A percentile compares a stretch with the other conserved stretches of the same genome.
Conservation (phyloP, 192 early-diverging fungal genomes). For the Geranomyces variabilis region DNA sequence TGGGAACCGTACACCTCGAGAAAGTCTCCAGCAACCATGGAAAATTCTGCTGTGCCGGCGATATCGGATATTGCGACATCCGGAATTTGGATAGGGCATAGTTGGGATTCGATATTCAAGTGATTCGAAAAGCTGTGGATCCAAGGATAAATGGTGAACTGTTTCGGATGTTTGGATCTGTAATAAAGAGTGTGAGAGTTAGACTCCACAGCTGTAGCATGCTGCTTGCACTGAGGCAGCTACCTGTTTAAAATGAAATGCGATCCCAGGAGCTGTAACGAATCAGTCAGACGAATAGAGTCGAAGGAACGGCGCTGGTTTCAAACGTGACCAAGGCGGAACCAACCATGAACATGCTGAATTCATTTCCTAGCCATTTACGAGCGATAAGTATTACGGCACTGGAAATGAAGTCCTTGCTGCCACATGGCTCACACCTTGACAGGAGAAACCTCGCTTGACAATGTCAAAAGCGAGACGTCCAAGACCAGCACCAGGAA, state of each 20-base stretch:
- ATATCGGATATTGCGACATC: slow-evolving; percentile 77
- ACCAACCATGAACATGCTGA: slow-evolving; percentile 93
- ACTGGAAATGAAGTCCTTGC: too few species aligned
- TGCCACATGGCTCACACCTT: slow-evolving; percentile 11
- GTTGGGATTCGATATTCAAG: slow-evolving; percentile 57
- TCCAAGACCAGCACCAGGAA: slow-evolving; percentile 97
- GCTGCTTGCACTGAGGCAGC: too few species aligned
- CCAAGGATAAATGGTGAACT: slow-evolving; percentile 86
- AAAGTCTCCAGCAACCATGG: slow-evolving; percentile 98
- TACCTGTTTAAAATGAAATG: slow-evolving; percentile 92
- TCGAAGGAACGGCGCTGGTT: background rate
- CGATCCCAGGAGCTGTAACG: slow-evolving; percentile 74
- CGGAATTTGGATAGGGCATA: slow-evolving; percentile 74
- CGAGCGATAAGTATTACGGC: background rate
- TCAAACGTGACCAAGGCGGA: background rate
- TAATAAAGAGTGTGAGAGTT: background rate
- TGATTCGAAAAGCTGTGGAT: slow-evolving; percentile 91
- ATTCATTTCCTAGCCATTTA: slow-evolving; percentile 79
- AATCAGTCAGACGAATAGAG: too few species aligned
- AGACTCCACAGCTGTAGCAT: too few species aligned
- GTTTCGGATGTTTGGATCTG: slow-evolving; percentile 54
- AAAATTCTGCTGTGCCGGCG: slow-evolving; percentile 76
- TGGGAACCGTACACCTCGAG: slow-evolving; percentile 58
- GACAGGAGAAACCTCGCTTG: slow-evolving; percentile 63
- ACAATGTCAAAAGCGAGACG: slow-evolving; percentile 91